phyloP scores from a whole-genome alignment of 1,284 basidiomycete genomes.

The Melampsora americana region DNA sequence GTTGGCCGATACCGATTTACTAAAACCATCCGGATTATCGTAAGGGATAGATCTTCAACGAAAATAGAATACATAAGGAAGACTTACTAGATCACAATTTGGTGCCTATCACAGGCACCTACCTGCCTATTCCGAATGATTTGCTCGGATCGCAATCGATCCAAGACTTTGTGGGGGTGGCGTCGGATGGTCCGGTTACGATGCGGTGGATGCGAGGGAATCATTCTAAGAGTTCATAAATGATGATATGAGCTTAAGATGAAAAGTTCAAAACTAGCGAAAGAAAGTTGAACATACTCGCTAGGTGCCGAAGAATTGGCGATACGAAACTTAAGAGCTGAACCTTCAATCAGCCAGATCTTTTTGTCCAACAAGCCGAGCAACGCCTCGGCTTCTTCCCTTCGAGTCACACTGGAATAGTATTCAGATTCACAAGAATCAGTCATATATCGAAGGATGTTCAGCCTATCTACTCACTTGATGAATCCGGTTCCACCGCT shows the following conservation, averaged over 20 bases:
- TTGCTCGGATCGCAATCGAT: constrained; percentile 37
- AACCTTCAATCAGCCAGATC: constrained; percentile 39
- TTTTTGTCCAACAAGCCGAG: constrained; percentile 35
- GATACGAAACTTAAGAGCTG: constrained; percentile 38
- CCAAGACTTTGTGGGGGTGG: constrained; percentile 40
- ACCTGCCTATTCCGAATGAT: constrained; percentile 29
- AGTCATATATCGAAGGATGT: no score
- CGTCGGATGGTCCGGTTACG: constrained; percentile 32
- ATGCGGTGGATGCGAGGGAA: constrained; percentile 5
- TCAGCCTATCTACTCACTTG: constrained; percentile 14
- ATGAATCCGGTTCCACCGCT: constrained; percentile 37
- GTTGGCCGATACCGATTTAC: constrained; percentile 6
- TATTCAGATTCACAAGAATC: no score
- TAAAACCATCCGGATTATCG: neutral
- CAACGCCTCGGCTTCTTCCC: constrained; percentile 32
- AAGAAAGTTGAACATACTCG: constrained; percentile 22
- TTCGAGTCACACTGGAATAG: constrained; percentile 21
- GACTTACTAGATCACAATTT: constrained; percentile 37
- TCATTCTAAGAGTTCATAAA: neutral
- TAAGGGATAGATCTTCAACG: neutral
- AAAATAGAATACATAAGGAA: neutral
- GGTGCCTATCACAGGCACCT: constrained; percentile 33
- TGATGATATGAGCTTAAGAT: neutral
- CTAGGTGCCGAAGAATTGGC: constrained; percentile 34
- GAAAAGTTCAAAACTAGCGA: no score